phyloP scores from a whole-genome alignment of 441 rosid species.

The Melastoma candidum region DNA sequence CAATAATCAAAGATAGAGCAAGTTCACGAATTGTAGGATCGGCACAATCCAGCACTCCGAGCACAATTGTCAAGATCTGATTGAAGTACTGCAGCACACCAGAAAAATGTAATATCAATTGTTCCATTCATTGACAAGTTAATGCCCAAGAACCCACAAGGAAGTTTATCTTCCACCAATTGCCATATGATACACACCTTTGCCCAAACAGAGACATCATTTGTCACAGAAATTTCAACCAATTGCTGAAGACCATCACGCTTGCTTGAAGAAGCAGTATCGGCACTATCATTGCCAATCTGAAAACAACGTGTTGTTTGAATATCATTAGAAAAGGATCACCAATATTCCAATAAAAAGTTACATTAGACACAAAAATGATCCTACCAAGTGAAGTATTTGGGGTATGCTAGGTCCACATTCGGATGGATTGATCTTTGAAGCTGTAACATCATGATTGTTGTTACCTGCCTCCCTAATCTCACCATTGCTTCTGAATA shows the following conservation, averaged over 20 bases:
- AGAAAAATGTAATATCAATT: not conserved
- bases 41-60: constrained; percentile 13
- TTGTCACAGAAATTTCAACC: constrained; percentile 11
- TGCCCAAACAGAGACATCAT: constrained; percentile 57
- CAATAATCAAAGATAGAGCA: not conserved
- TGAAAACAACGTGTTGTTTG: constrained; percentile 18
- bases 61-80: constrained; percentile 8
- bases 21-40: constrained; percentile 8
- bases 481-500: constrained; percentile 35
- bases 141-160: not conserved
- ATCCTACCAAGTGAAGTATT: constrained; percentile 81
- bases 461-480: constrained; percentile 36
- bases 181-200: constrained; percentile 32
- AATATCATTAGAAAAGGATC: not conserved
- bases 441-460: constrained; percentile 35
- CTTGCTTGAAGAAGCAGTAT: constrained; percentile 13
- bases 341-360: not conserved
- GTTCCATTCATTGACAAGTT: not conserved
- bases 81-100: constrained; percentile 13
- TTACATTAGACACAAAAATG: not conserved
- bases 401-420: constrained; percentile 87
- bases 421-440: constrained; percentile 45
- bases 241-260: constrained; percentile 13
- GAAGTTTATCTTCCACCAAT: too few relatives aligned
- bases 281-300: constrained; percentile 59